Conservation (phyloP, 768 basidiomycete genomes). For the Panellus pusillus region DNA sequence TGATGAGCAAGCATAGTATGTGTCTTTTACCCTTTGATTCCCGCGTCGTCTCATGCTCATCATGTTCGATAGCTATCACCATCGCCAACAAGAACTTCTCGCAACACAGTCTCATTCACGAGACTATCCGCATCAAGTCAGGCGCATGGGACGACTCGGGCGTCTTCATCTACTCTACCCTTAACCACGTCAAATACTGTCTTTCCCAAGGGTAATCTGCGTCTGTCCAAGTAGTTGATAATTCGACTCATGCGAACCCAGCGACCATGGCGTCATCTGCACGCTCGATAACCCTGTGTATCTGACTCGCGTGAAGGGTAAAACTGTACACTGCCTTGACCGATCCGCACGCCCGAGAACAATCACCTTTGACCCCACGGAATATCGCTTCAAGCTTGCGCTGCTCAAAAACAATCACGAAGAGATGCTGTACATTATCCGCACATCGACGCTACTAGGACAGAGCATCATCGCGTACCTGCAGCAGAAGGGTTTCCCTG, state of each 20-base stretch:
- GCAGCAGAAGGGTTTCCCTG: constrained; percentile 98
- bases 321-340: constrained; percentile 93
- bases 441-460: constrained; percentile 91
- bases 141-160: constrained; percentile 99
- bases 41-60: constrained; percentile 20
- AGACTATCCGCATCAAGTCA: constrained; percentile 99
- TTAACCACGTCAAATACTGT: constrained; percentile 99
- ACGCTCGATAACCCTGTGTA: constrained; percentile 99
- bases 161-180: constrained; percentile 95
- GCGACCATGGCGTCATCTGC: constrained; percentile 98
- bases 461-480: constrained; percentile 98
- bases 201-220: constrained; percentile 82
- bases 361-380: constrained; percentile 97
- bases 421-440: constrained; percentile 96
- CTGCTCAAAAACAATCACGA: constrained; percentile 93
- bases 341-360: constrained; percentile 93
- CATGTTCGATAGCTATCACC: constrained; percentile 74
- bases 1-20: constrained; percentile 98
- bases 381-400: constrained; percentile 98
- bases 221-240: constrained; percentile 3
- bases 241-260: constrained; percentile 29
- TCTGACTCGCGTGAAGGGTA: constrained; percentile 95
- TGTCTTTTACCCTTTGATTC: constrained; percentile 17
- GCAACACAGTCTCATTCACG: constrained; percentile 89
- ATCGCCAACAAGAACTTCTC: constrained; percentile 93